Evolutionary conservation across 2,329 filamentous ascomycete genomes (phyloP).

Genomic region (Aspergillus fijiensis): DNA sequence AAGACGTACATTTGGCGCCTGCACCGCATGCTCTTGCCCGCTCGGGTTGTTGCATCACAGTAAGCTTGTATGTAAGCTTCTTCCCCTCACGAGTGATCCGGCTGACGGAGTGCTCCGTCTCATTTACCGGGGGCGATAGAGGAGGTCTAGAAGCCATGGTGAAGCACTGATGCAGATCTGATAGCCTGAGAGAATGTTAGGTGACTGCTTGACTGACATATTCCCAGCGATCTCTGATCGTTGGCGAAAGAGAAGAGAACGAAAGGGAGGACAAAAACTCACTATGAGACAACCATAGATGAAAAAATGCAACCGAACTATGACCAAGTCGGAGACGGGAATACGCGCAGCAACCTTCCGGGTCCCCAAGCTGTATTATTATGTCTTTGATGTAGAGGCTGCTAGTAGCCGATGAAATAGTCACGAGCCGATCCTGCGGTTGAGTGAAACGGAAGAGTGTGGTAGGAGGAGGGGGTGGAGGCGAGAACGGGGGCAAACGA

Average conservation of each 20-base stretch:
- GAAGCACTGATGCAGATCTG: background rate
- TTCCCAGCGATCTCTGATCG: background rate
- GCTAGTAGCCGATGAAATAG: background rate
- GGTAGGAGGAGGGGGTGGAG: background rate
- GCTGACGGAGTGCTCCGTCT: conserved; percentile 53
- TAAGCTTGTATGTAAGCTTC: conserved; percentile 75
- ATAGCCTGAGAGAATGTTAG: background rate
- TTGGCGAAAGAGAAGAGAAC: background rate
- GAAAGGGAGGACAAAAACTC: background rate
- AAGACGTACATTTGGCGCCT: conserved; percentile 80
- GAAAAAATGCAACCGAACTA: background rate
- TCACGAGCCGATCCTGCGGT: conserved; percentile 2
- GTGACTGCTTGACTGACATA: background rate
- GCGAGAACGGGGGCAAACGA: background rate
- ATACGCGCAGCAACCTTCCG: background rate
- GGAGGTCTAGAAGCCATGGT: conserved; percentile 45
- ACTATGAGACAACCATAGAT: background rate
- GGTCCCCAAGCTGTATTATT: background rate
- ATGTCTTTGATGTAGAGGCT: background rate
- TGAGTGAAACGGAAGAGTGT: background rate
- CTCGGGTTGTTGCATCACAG: conserved; percentile 90
- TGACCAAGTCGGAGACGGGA: background rate
- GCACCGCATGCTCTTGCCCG: conserved; percentile 92
- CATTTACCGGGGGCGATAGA: conserved; percentile 49
- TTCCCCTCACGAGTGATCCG: conserved; percentile 72